phyloP scores from a whole-genome alignment of 257 asterid species.

The Solanum clarkiae region DNA sequence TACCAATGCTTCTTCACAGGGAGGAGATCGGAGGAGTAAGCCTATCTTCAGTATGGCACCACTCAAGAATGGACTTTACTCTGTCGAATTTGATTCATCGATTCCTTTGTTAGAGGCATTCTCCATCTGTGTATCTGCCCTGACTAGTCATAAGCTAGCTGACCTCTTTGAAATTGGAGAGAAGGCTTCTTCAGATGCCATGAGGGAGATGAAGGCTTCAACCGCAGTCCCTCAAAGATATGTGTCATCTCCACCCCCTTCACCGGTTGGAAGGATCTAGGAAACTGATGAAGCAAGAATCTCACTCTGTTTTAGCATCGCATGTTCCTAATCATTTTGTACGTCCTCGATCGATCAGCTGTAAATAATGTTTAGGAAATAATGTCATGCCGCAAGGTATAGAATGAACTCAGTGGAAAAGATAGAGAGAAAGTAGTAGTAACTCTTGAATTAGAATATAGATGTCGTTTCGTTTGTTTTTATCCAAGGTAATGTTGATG shows the following conservation, averaged over 20 bases:
- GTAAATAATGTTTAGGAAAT: background rate
- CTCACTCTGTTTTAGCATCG: background rate
- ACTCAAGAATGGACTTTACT: slow-evolving; percentile 43
- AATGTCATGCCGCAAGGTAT: background rate
- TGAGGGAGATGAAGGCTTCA: slow-evolving; percentile 5
- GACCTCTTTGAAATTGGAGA: slow-evolving; percentile 20
- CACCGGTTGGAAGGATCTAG: slow-evolving; percentile 87
- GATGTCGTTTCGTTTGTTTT: background rate
- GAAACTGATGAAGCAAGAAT: background rate
- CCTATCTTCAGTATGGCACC: slow-evolving; percentile 63
- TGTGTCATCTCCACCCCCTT: slow-evolving; percentile 60
- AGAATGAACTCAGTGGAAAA: background rate
- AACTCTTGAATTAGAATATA: background rate
- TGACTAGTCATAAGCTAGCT: slow-evolving; percentile 39
- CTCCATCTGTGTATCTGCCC: slow-evolving; percentile 56
- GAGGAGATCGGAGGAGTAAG: slow-evolving; percentile 27
- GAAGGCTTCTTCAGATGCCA: slow-evolving; percentile 9
- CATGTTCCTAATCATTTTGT: background rate
- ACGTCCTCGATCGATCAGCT: background rate
- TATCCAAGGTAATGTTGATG: background rate
- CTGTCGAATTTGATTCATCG: slow-evolving; percentile 50
- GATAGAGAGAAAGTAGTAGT: background rate
- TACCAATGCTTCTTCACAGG: slow-evolving; percentile 24
- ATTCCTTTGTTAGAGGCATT: slow-evolving; percentile 68
- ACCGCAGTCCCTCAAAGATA: slow-evolving; percentile 33